Percentiles rank a stretch among this genome's conserved stretches.
Conservation (phyloP, 2,329 filamentous ascomycete genomes). For the Alternaria novae-zelandiae region DNA sequence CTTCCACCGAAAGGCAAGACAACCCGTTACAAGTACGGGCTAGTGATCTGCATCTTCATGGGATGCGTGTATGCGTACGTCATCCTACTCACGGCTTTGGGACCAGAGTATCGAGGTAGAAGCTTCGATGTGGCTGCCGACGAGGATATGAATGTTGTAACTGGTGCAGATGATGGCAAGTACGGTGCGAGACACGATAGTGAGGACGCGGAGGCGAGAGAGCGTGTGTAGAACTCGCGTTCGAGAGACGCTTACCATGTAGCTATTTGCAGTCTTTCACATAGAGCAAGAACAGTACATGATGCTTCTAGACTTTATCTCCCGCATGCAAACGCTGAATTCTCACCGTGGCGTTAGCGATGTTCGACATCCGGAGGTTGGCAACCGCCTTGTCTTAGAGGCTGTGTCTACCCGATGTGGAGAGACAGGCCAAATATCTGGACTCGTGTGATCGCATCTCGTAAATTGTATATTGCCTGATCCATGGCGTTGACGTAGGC, state of each 20-base stretch:
- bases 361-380: neutral
- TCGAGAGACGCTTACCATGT: neutral
- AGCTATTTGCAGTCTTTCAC: neutral
- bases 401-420: neutral
- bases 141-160: slow-evolving; percentile 41
- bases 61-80: slow-evolving; percentile 74
- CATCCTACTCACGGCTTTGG: slow-evolving; percentile 68
- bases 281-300: neutral
- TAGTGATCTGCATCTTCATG: slow-evolving; percentile 92
- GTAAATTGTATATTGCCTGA: neutral
- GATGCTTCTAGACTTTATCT: neutral
- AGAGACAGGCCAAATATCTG: neutral
- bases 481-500: slow-evolving; percentile 7
- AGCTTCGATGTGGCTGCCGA: slow-evolving; percentile 43
- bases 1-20: slow-evolving; percentile 59
- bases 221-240: neutral
- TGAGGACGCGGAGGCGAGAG: slow-evolving; percentile 8
- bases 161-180: slow-evolving; percentile 14
- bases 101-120: slow-evolving; percentile 57
- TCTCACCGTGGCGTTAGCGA: neutral
- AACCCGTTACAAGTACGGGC: slow-evolving; percentile 66
- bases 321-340: neutral
- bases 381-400: neutral
- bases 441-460: neutral
- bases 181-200: slow-evolving; percentile 13